Conservation (phyloP, 345 rosid species). For the Erysimum cheiranthoides region DNA sequence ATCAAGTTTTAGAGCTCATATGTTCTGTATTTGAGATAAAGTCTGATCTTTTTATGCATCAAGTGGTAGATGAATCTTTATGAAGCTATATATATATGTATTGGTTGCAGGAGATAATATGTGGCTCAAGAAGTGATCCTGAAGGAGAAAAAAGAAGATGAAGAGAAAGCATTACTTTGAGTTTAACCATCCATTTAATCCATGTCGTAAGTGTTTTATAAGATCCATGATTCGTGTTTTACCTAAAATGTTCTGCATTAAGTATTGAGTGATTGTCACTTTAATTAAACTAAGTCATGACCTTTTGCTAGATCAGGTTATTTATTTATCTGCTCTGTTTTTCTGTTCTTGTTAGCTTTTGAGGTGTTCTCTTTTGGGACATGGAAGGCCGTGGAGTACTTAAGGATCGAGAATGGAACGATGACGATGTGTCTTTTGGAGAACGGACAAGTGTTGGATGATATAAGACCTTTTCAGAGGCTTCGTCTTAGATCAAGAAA, state of each 20-base stretch:
- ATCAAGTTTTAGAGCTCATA: conserved; percentile 11
- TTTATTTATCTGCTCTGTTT: not conserved
- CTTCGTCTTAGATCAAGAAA: conserved; percentile 75
- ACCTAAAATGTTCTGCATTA: not conserved
- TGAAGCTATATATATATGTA: not conserved
- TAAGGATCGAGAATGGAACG: conserved; percentile 60
- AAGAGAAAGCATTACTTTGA: conserved; percentile 57
- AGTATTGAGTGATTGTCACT: not conserved
- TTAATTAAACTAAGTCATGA: too few species aligned
- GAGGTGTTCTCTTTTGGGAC: conserved; percentile 65
- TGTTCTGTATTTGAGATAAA: not conserved
- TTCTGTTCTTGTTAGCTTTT: conserved; percentile 61
- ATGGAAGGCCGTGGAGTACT: conserved; percentile 65
- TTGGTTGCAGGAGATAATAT: conserved; percentile 17
- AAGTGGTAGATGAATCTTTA: not conserved
- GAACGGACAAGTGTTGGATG: conserved; percentile 40
- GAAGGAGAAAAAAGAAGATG: conserved; percentile 29
- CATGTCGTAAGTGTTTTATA: conserved; percentile 54
- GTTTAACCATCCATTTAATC: conserved; percentile 56
- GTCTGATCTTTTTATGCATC: not conserved
- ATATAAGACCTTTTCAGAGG: conserved; percentile 56
- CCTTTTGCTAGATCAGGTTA: not conserved
- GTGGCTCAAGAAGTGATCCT: conserved; percentile 7
- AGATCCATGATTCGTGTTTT: not conserved
- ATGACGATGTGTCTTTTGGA: conserved; percentile 55